Base-by-base conservation (phyloP, 345 rosid species). In the Eutrema heterophyllum region DNA sequence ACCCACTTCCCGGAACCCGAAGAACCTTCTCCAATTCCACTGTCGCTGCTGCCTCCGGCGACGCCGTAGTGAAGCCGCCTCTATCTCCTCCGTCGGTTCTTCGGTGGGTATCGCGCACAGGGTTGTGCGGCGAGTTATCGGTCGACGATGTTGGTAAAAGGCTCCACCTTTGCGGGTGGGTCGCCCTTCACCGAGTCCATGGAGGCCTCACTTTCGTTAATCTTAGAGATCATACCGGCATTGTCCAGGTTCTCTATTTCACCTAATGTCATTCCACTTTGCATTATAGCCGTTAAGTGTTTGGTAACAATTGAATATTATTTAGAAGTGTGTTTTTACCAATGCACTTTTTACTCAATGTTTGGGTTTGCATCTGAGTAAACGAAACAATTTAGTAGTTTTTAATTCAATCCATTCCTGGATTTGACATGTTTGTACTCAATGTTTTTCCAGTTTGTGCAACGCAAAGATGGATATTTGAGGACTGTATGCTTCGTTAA, bases 91-190 rank as follows among this genome's bases (percentile, higher is more conserved):
- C 64, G 12, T 58, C 69, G 12, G 9, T 79, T 24, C 96, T 95
- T 43, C 61, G 70, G 9, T 91, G 99, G 97, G 92, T 87, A 44
- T 83, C 93, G 2, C 86, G 97, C 38, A 82, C 88, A 5, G 83
- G 55, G 3, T 69, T 80, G 9, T 95, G 97, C 55, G 97, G 99
- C 3, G 80, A 87, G 14, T 79, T 91, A 78, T 83, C 90, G 30
- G 54, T 70, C 4, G 78, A 78, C 0, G 93, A 92, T 73, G 89
- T 90, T 43, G 97, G 97, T 15, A 81, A 79, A 72, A 83, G 91
- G 60, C 97, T 95, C 75, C 85, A 84, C 58, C 96, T 95, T 61
- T 92, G 97, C 36, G 99, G 97, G 3, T 95, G 97, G 99, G 99
- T 95, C 43, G 99, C 99, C 2, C 85, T 88, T 45, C 97, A 88